Conservation (phyloP, 768 basidiomycete genomes). For the Calocybe indica region DNA sequence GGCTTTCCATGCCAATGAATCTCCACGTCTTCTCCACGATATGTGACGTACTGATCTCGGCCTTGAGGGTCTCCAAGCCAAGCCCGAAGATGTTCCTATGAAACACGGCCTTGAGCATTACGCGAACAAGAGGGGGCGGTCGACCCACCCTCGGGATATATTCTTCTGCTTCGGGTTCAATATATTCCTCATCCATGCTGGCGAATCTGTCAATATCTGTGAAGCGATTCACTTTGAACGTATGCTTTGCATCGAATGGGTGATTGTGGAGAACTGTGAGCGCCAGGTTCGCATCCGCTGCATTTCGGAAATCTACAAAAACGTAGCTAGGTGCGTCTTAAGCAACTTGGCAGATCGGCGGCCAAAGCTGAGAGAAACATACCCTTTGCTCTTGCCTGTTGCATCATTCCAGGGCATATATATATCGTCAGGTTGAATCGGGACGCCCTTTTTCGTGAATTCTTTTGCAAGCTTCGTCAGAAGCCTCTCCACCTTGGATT, state of each 20-base stretch:
- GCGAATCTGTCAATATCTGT: constrained; percentile 84
- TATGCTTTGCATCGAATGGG: constrained; percentile 84
- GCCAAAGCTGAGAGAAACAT: constrained; percentile 13
- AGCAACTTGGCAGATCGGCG: neutral
- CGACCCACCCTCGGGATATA: constrained; percentile 64
- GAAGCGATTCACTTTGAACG: constrained; percentile 81
- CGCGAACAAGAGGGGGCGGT: neutral
- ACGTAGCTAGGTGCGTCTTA: constrained; percentile 48
- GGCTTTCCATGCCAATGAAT: constrained; percentile 93
- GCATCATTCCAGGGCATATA: constrained; percentile 85
- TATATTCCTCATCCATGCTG: constrained; percentile 70
- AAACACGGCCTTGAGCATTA: constrained; percentile 1
- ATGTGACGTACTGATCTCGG: constrained; percentile 94
- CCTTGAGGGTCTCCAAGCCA: constrained; percentile 93
- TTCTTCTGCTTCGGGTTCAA: constrained; percentile 68
- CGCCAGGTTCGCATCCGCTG: constrained; percentile 66
- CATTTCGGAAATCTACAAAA: constrained; percentile 73
- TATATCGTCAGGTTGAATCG: constrained; percentile 73
- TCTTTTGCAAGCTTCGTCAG: constrained; percentile 77
- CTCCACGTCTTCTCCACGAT: constrained; percentile 85
- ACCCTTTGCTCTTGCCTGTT: constrained; percentile 91
- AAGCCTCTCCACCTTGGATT: constrained; percentile 76
- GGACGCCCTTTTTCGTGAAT: constrained; percentile 74
- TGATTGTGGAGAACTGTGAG: constrained; percentile 65
- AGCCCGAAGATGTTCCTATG: constrained; percentile 88